Conservation (phyloP, 1,284 basidiomycete genomes). For the Puccinia triticina region DNA sequence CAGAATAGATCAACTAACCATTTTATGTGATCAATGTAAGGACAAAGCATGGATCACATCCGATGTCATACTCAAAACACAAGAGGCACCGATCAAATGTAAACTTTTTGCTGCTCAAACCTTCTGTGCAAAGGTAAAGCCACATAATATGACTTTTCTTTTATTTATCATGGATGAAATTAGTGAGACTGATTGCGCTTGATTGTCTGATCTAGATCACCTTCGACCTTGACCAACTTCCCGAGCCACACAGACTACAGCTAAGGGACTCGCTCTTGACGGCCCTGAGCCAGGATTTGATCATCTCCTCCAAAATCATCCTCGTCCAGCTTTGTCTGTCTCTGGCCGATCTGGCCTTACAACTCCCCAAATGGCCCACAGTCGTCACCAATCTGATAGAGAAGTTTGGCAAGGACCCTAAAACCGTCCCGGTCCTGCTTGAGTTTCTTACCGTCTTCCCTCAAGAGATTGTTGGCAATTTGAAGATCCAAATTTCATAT, state of each 20-base stretch:
- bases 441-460: slow-evolving; percentile 90
- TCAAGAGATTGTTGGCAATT: slow-evolving; percentile 83
- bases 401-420: slow-evolving; percentile 79
- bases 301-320: slow-evolving; percentile 76
- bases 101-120: slow-evolving; percentile 96
- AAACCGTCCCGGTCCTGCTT: slow-evolving; percentile 78
- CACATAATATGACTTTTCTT: slow-evolving; percentile 14
- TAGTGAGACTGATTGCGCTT: too few relatives aligned
- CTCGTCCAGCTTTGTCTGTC: slow-evolving; percentile 88
- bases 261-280: slow-evolving; percentile 84
- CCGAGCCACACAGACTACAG: slow-evolving; percentile 70
- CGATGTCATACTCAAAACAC: slow-evolving; percentile 81
- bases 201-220: slow-evolving; percentile 70
- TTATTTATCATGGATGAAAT: slow-evolving; percentile 28
- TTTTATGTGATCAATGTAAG: too few relatives aligned
- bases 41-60: slow-evolving; percentile 94
- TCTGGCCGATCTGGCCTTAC: slow-evolving; percentile 84
- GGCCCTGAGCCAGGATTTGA: slow-evolving; percentile 69
- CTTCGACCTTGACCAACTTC: slow-evolving; percentile 90
- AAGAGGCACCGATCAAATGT: slow-evolving; percentile 76
- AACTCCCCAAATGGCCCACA: slow-evolving; percentile 85
- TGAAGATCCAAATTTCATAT: slow-evolving; percentile 83
- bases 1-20: too few relatives aligned
- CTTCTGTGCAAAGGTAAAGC: slow-evolving; percentile 83
- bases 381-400: slow-evolving; percentile 81